Percentiles rank a stretch among this genome's conserved stretches.
These are phyloP conservation scores for Pestalotiopsis sp. DNA, from an alignment of 2,329 filamentous ascomycete species.

Conservation along the genomic window DNA sequence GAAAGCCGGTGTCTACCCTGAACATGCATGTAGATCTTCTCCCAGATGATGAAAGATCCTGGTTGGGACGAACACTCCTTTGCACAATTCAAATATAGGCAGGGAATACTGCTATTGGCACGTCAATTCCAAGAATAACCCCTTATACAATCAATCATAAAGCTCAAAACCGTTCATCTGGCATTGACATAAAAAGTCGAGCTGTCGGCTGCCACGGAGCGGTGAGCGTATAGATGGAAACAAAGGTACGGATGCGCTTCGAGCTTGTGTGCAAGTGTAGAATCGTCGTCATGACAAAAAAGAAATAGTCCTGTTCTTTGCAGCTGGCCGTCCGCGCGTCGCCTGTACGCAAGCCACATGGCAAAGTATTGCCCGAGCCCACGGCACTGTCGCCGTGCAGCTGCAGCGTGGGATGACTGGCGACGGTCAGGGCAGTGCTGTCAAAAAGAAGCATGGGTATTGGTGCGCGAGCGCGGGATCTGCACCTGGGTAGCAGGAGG, in stretches of 20 bases:
- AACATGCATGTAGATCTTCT: too few relatives aligned
- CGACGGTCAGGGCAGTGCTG: not conserved
- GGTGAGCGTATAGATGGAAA: not conserved
- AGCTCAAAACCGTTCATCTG: not conserved
- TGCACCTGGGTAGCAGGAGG: not conserved
- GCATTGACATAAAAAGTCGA: not conserved
- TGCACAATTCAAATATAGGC: too few relatives aligned
- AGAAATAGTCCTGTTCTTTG: not conserved
- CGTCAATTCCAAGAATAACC: too few relatives aligned
- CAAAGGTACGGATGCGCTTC: not conserved
- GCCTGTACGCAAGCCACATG: not conserved
- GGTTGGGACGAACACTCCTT: too few relatives aligned
- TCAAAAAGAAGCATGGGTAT: not conserved
- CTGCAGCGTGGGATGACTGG: not conserved
- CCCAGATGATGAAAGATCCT: too few relatives aligned
- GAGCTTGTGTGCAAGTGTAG: not conserved
- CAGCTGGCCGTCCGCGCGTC: not conserved
- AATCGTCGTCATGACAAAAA: not conserved
- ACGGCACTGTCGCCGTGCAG: not conserved
- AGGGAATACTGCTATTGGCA: too few relatives aligned
- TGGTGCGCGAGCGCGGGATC: not conserved
- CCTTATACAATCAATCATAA: too few relatives aligned
- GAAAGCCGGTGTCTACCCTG: too few relatives aligned
- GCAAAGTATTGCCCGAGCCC: not conserved
- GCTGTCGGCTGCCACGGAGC: not conserved